These are phyloP conservation scores for Eucalyptus albens DNA, from an alignment of 345 rosid genomes.

Conservation along the genomic window DNA sequence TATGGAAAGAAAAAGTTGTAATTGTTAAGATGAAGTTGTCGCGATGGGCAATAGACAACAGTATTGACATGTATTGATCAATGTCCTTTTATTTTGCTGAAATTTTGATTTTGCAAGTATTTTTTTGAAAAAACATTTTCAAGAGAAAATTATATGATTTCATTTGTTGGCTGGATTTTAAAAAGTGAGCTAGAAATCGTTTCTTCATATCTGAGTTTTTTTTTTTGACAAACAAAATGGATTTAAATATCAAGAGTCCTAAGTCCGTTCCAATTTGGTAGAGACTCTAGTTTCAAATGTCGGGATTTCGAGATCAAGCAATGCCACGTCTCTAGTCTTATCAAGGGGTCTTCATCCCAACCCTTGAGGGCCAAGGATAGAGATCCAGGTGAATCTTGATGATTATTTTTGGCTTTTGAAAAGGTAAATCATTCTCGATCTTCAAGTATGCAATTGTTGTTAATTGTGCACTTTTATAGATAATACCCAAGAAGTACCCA, in stretches of 20 bases:
- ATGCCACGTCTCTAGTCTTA: not conserved
- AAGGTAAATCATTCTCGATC: not conserved
- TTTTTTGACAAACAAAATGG: not conserved
- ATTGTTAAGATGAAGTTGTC: not conserved
- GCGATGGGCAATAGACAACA: not conserved
- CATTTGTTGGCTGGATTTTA: not conserved
- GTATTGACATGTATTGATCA: not conserved
- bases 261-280: not conserved
- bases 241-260: not conserved
- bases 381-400: not conserved
- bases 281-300: not conserved
- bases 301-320: not conserved
- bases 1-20: not conserved
- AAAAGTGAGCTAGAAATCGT: not conserved
- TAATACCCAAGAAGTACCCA: rapidly evolving
- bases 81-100: not conserved
- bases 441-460: not conserved
- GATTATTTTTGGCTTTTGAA: not conserved
- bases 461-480: not conserved
- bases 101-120: not conserved
- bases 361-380: not conserved
- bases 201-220: not conserved
- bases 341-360: not conserved
- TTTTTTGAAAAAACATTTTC: too few species aligned
- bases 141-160: not conserved